Evolutionary conservation across 1,284 basidiomycete genomes (phyloP).

Genomic region (Leccinum pallidistipes): DNA sequence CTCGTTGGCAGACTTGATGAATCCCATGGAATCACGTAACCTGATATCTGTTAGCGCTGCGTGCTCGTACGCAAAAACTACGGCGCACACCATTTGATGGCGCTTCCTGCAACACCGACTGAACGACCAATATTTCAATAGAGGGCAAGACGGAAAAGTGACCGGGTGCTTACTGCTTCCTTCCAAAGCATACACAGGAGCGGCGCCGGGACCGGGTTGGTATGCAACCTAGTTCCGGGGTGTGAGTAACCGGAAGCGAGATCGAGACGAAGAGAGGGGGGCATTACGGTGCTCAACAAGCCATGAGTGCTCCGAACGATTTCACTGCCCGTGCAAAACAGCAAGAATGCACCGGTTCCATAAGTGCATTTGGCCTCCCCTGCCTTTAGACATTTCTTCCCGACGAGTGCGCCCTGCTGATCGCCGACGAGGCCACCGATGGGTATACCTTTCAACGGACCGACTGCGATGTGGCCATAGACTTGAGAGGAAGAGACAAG

Average conservation of each 20-base stretch:
- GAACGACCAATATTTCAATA: slow-evolving; percentile 6
- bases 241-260: slow-evolving; percentile 14
- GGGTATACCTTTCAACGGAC: slow-evolving; percentile 74
- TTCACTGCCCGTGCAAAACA: slow-evolving; percentile 91
- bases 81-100: slow-evolving; percentile 74
- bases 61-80: background rate
- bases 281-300: slow-evolving; percentile 81
- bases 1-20: slow-evolving; percentile 82
- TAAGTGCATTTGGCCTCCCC: slow-evolving; percentile 96
- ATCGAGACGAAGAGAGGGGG: background rate
- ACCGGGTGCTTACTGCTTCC: slow-evolving; percentile 73
- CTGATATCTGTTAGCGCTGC: slow-evolving; percentile 17
- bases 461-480: slow-evolving; percentile 76
- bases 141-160: background rate
- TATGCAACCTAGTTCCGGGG: slow-evolving; percentile 71
- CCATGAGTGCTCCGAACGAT: slow-evolving; percentile 87
- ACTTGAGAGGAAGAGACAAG: slow-evolving; percentile 92
- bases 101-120: slow-evolving; percentile 94
- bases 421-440: slow-evolving; percentile 95
- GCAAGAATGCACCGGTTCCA: slow-evolving; percentile 93
- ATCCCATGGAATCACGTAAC: slow-evolving; percentile 87
- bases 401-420: slow-evolving; percentile 95
- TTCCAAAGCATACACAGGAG: slow-evolving; percentile 92
- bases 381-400: slow-evolving; percentile 87
- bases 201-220: slow-evolving; percentile 77